Evolutionary conservation across 2,329 filamentous ascomycete genomes (phyloP).

Genomic region (Fusarium nurragi): DNA sequence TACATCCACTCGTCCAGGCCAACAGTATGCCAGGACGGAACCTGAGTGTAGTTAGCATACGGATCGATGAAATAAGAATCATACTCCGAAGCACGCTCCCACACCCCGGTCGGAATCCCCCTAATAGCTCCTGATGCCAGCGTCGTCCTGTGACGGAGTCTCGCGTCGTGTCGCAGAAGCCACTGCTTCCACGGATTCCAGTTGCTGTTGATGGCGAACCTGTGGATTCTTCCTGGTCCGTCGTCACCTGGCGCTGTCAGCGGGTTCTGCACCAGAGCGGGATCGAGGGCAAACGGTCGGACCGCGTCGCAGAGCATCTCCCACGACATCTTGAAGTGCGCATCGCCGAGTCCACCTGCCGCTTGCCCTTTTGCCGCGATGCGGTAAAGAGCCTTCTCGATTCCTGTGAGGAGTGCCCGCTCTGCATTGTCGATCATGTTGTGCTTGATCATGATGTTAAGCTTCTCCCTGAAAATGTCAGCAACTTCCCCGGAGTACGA

Average conservation of each 20-base stretch:
- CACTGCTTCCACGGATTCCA: constrained; percentile 12
- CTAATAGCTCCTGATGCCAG: background rate
- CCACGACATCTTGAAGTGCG: background rate
- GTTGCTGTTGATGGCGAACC: background rate
- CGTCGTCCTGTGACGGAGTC: background rate
- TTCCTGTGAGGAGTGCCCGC: background rate
- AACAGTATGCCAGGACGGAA: background rate
- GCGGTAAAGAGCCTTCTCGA: background rate
- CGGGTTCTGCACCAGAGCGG: background rate
- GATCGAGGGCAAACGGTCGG: background rate
- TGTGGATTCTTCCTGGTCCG: constrained; percentile 1
- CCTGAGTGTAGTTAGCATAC: no score
- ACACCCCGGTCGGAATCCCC: background rate
- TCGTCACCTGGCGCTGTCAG: background rate
- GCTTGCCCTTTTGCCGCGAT: background rate
- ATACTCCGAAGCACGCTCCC: background rate
- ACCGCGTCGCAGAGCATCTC: constrained; percentile 9
- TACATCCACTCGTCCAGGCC: constrained; percentile 4
- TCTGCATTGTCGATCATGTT: constrained; percentile 7
- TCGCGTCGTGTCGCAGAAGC: background rate
- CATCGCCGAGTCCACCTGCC: background rate
- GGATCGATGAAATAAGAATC: background rate
- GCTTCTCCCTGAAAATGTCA: constrained; percentile 15
- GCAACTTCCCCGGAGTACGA: constrained; percentile 4
- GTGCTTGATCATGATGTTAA: constrained; percentile 18